A percentile compares a stretch with the other conserved stretches of the same genome.
Conservation (phyloP, 176 grass and related monocot species). For the Musa schizocarpa region DNA sequence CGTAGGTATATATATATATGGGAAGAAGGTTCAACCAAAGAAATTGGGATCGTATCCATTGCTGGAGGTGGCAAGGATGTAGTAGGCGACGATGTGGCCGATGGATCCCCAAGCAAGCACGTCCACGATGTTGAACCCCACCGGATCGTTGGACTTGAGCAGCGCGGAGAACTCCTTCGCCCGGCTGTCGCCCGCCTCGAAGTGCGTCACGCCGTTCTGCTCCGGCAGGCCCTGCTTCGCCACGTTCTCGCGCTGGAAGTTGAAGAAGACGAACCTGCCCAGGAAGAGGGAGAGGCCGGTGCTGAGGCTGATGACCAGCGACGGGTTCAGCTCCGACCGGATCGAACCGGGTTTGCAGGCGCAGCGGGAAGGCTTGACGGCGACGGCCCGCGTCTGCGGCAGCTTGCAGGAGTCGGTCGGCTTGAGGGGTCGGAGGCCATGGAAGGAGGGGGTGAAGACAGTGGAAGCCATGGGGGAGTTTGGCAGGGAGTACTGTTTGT, state of each 20-base stretch:
- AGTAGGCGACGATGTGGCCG: slow-evolving; percentile 94
- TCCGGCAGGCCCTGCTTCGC: slow-evolving; percentile 80
- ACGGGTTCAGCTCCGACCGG: slow-evolving; percentile 63
- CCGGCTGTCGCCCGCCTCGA: slow-evolving; percentile 81
- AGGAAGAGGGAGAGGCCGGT: slow-evolving; percentile 92
- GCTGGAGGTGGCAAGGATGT: slow-evolving; percentile 95
- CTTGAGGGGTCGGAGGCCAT: slow-evolving; percentile 36
- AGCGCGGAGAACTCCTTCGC: slow-evolving; percentile 77
- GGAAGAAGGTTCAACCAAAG: slow-evolving; percentile 30
- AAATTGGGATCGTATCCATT: slow-evolving; percentile 93
- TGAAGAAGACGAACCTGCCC: slow-evolving; percentile 97
- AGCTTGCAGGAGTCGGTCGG: slow-evolving; percentile 15
- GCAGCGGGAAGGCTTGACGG: neutral
- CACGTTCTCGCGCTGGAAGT: slow-evolving; percentile 99
- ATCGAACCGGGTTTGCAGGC: slow-evolving; percentile 27
- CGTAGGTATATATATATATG: neutral
- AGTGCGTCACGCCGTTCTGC: slow-evolving; percentile 96
- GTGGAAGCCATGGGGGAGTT: slow-evolving; percentile 31
- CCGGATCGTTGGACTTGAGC: slow-evolving; percentile 95
- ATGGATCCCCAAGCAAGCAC: slow-evolving; percentile 85
- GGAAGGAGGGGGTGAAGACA: slow-evolving; percentile 23
- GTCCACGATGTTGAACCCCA: slow-evolving; percentile 97
- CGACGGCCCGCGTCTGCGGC: neutral
- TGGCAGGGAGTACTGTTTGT: neutral
- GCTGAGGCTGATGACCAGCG: slow-evolving; percentile 96